Percentiles rank a stretch among this genome's conserved stretches.
Evolutionary conservation across 73 alveolate genomes (phyloP).

Genomic region (Paramecium sexaurelia): DNA sequence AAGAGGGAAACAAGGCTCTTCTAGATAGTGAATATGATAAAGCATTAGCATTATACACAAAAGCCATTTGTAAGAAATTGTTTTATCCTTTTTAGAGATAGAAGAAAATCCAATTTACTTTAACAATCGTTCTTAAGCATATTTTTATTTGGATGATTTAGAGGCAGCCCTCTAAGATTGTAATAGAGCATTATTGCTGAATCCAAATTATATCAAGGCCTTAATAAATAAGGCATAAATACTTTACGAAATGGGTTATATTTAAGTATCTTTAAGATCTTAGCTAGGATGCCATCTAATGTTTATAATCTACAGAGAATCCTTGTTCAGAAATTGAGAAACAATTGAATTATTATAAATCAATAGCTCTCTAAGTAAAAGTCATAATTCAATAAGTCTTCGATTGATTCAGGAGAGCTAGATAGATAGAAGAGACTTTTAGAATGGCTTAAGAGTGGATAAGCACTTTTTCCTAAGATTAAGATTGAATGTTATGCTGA

Average conservation of each 20-base stretch:
- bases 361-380: neutral
- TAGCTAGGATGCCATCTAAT: neutral
- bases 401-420: constrained; percentile 73
- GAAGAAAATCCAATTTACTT: constrained; percentile 81
- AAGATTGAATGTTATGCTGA: constrained; percentile 84
- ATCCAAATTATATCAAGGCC: constrained; percentile 85
- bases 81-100: constrained; percentile 62
- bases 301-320: neutral
- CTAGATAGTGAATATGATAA: constrained; percentile 78
- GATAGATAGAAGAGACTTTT: constrained; percentile 65
- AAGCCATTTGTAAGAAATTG: constrained; percentile 52
- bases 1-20: constrained; percentile 87
- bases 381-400: constrained; percentile 16
- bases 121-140: constrained; percentile 85
- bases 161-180: constrained; percentile 85
- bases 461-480: constrained; percentile 77
- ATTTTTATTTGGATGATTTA: constrained; percentile 74
- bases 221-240: constrained; percentile 79
- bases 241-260: constrained; percentile 70
- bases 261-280: constrained; percentile 62
- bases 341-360: neutral
- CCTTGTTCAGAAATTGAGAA: neutral
- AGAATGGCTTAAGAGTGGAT: constrained; percentile 82
- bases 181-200: constrained; percentile 77
- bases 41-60: constrained; percentile 85